A percentile compares a stretch with the other conserved stretches of the same genome.
phyloP scores from a whole-genome alignment of 371 early-diverging fungal species.

The Syncephalastrum racemosum region DNA sequence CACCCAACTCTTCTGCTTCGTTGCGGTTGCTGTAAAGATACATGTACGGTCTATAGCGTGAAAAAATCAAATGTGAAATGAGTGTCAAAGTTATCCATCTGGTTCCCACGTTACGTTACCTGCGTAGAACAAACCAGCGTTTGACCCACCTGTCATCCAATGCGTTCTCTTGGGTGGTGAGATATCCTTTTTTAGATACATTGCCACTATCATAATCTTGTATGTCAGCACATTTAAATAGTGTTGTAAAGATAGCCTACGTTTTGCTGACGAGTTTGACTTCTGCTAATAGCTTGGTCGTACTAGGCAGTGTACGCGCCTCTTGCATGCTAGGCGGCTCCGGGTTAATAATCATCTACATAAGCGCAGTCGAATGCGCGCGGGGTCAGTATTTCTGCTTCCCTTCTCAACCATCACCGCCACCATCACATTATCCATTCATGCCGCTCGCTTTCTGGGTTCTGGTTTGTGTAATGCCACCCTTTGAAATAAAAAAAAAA shows the following conservation, averaged over 20 bases:
- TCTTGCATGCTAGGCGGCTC: slow-evolving; percentile 38
- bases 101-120: slow-evolving; percentile 29
- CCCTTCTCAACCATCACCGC: no score
- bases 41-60: slow-evolving; percentile 72
- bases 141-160: slow-evolving; percentile 71
- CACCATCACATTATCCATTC: no score
- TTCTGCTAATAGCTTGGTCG: slow-evolving; percentile 55
- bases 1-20: slow-evolving; percentile 68
- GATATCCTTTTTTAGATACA: slow-evolving; percentile 60
- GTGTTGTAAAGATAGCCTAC: no score
- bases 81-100: no score
- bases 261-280: slow-evolving; percentile 55
- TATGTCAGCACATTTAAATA: not conserved
- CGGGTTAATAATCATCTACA: slow-evolving; percentile 53
- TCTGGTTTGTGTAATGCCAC: no score
- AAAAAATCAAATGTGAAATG: not conserved
- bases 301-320: slow-evolving; percentile 7
- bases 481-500: no score
- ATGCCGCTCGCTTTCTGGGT: no score
- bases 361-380: no score
- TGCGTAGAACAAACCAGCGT: slow-evolving; percentile 82
- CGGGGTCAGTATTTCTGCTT: no score
- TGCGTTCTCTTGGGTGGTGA: slow-evolving; percentile 61
- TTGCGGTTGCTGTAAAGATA: slow-evolving; percentile 68
- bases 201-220: slow-evolving; percentile 40